Percentiles rank a stretch among this genome's conserved stretches.
These are phyloP conservation scores for Pseudozyma sp. DNA, from an alignment of 1,284 basidiomycete species.

Conservation along the genomic window DNA sequence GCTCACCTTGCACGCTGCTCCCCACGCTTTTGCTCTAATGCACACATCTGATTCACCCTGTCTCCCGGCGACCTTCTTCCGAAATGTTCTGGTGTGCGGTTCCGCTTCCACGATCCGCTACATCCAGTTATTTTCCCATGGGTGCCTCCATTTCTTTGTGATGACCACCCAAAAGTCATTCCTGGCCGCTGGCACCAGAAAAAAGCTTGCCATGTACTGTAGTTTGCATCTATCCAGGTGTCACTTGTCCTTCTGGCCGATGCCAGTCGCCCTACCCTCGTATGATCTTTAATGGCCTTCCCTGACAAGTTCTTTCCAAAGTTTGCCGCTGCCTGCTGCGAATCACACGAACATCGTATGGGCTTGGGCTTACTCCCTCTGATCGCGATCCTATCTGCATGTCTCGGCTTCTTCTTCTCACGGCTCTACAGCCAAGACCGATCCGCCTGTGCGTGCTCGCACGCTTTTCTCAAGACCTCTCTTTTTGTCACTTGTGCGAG, in stretches of 20 bases:
- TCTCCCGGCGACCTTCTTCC: background rate
- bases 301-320: background rate
- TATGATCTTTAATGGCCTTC: background rate
- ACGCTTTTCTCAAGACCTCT: too few relatives aligned
- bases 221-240: constrained; percentile 3
- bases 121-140: background rate
- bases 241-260: background rate
- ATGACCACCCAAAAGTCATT: background rate
- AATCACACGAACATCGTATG: too few relatives aligned
- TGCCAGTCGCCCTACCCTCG: background rate
- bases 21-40: background rate
- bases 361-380: background rate
- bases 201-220: background rate
- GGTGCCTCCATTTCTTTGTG: too few relatives aligned
- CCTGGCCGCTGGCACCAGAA: background rate
- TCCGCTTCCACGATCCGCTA: background rate
- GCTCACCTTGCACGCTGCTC: constrained; percentile 1
- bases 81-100: constrained; percentile 1
- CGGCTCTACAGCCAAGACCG: background rate
- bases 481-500: too few relatives aligned
- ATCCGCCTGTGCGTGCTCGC: too few relatives aligned
- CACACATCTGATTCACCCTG: background rate
- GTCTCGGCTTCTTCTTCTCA: constrained; percentile 33
- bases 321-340: background rate
- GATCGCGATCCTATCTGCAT: constrained; percentile 15